Base-by-base conservation (phyloP, 2,329 filamentous ascomycete species). In the Karstenula rhodostoma region DNA sequence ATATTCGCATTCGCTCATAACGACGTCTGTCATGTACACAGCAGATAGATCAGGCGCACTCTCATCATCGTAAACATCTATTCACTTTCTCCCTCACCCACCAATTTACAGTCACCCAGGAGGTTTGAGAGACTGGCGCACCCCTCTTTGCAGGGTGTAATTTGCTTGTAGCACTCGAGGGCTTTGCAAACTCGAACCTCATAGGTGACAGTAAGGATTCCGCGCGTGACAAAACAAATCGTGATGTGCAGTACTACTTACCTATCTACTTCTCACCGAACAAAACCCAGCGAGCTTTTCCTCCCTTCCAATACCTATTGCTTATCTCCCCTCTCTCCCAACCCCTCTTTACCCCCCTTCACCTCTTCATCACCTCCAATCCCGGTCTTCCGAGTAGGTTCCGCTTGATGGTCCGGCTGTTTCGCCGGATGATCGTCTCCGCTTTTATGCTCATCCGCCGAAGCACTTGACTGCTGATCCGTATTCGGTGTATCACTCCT, bases 341-440 rank as follows among this genome's bases (percentile, higher is more conserved):
- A 33, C 2, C 75, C 73, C 42, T 71, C 70, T 62, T 77, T 77
- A 27, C 77, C 75, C 9, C 76, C 75, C 52, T 74, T 64, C 2
- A 77, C 73, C 48, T 69, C 48, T 25, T 61, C 55, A 17, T 53
- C 40, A 8, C 71, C 72, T 1, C 72, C 75, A 53, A 78, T 76
- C 0, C 77, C 76, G 19, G 76, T 79, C 35, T 55, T 72, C 46
- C 74, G 61, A 1, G 60, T 68, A 5, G 74, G 73, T 61, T 74
- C 56, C 19, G 61, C 57, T 60, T 79, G 76, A 8, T 66, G 54
- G 54, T 79, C 76, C 0, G 76, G 76, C 53, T 78, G 77, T 59
- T 78, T 78, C 0, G 76, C 76, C 1, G 77, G 77, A 56, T 79
- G 75, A 22, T 78, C 72, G 40, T 73, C 70, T 1, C 73, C 74